phyloP scores from a whole-genome alignment of 2,329 filamentous ascomycete species.

The Thielaviopsis euricoi region DNA sequence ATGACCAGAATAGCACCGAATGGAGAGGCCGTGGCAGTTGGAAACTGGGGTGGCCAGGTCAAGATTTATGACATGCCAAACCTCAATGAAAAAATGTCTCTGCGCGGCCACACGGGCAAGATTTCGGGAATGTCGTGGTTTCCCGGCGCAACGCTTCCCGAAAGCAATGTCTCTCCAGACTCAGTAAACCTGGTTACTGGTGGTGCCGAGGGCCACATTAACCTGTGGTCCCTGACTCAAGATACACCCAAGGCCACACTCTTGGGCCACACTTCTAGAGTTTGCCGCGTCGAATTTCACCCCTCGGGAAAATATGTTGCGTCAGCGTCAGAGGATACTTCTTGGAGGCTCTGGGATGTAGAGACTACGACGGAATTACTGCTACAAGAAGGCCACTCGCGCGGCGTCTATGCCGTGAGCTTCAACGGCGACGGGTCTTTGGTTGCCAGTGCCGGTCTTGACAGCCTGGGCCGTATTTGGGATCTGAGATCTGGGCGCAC shows the following conservation, averaged over 20 bases:
- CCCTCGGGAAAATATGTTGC: slow-evolving; percentile 80
- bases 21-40: slow-evolving; percentile 67
- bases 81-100: slow-evolving; percentile 55
- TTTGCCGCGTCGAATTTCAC: slow-evolving; percentile 88
- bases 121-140: slow-evolving; percentile 85
- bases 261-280: slow-evolving; percentile 67
- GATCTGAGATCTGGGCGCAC: slow-evolving; percentile 83
- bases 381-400: slow-evolving; percentile 84
- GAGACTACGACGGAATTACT: slow-evolving; percentile 69
- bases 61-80: slow-evolving; percentile 73
- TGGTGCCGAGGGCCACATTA: slow-evolving; percentile 71
- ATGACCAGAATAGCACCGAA: slow-evolving; percentile 84
- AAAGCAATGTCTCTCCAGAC: slow-evolving; percentile 52
- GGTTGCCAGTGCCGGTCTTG: slow-evolving; percentile 77
- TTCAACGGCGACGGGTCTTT: slow-evolving; percentile 89
- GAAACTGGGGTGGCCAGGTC: slow-evolving; percentile 84
- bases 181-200: slow-evolving; percentile 78
- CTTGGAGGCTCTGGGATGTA: slow-evolving; percentile 93
- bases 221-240: slow-evolving; percentile 78
- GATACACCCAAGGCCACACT: slow-evolving; percentile 74
- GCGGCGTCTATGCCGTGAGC: slow-evolving; percentile 76
- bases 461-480: slow-evolving; percentile 92
- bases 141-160: slow-evolving; percentile 61
- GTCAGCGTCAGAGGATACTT: slow-evolving; percentile 88
- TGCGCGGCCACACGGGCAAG: slow-evolving; percentile 75